Conservation (phyloP, 2,329 filamentous ascomycete species). For the Calonectria crousiana region DNA sequence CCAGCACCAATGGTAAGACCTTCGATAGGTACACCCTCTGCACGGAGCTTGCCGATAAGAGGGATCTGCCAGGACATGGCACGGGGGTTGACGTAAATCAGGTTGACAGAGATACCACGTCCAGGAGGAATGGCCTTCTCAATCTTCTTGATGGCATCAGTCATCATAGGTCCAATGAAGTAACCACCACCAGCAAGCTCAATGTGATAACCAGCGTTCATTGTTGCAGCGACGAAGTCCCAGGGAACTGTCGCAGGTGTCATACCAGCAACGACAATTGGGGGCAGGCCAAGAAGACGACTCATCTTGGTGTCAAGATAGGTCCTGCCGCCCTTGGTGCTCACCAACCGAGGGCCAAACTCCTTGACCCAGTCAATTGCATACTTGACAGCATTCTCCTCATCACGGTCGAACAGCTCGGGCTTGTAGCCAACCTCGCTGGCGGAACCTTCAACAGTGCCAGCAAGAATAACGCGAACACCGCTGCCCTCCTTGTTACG, state of each 20-base stretch:
- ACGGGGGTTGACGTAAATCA: conserved; percentile 91
- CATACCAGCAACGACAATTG: conserved; percentile 94
- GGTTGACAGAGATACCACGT: conserved; percentile 88
- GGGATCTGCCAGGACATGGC: conserved; percentile 96
- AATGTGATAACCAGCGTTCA: conserved; percentile 95
- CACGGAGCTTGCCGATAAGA: conserved; percentile 80
- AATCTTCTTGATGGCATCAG: conserved; percentile 84
- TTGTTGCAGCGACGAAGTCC: conserved; percentile 92
- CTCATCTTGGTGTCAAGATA: conserved; percentile 98
- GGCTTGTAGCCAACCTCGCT: conserved; percentile 97
- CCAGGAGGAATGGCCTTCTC: conserved; percentile 86
- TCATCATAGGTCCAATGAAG: conserved; percentile 86
- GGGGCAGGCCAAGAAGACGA: conserved; percentile 84
- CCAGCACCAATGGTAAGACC: conserved; percentile 93
- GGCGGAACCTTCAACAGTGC: conserved; percentile 91
- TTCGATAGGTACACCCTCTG: conserved; percentile 90
- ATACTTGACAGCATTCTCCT: conserved; percentile 93
- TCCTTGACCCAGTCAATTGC: conserved; percentile 98
- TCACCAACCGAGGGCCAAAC: conserved; percentile 91
- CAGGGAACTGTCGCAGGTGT: conserved; percentile 89
- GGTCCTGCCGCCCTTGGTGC: conserved; percentile 88
- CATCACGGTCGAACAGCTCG: conserved; percentile 96
- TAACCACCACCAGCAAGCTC: conserved; percentile 92
- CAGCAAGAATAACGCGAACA: conserved; percentile 94
- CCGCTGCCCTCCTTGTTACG: conserved; percentile 99